phyloP scores from a whole-genome alignment of 441 rosid species.

The Pelargonium cotyledonis region DNA sequence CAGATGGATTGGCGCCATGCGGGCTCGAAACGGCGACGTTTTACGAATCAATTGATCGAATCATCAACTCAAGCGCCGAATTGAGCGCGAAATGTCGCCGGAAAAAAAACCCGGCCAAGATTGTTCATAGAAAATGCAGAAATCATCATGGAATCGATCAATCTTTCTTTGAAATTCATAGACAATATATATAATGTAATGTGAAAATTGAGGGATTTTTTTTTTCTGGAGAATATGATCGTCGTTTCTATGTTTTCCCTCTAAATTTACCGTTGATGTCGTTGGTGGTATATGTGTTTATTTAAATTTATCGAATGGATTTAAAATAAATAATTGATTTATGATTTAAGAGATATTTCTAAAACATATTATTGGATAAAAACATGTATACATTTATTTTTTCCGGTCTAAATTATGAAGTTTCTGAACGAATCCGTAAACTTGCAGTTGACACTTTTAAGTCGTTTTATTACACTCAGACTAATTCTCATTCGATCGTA shows the following conservation, averaged over 20 bases:
- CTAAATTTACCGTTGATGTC: background rate
- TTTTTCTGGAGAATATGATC: background rate
- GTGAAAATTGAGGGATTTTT: background rate
- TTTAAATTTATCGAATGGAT: background rate
- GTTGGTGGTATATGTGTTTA: background rate
- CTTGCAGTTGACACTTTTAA: too few species aligned
- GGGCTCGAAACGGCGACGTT: background rate
- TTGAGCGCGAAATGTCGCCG: background rate
- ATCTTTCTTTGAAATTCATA: too few species aligned
- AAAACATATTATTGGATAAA: too few species aligned
- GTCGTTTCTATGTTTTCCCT: background rate
- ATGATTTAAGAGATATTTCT: too few species aligned
- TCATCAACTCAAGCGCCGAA: background rate
- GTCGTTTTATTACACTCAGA: too few species aligned
- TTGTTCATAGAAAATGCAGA: background rate
- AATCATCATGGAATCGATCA: background rate
- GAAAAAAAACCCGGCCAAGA: background rate
- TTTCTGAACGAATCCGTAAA: too few species aligned
- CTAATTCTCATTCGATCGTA: too few species aligned
- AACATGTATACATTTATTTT: too few species aligned
- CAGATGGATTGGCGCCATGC: too few species aligned
- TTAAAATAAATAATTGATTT: too few species aligned
- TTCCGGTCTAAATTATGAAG: too few species aligned
- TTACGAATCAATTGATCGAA: background rate
- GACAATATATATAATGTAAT: background rate